Percentiles rank a stretch among this genome's conserved stretches.
Conservation (phyloP, 2,329 filamentous ascomycete species). For the Neofusicoccum umdonicola region DNA sequence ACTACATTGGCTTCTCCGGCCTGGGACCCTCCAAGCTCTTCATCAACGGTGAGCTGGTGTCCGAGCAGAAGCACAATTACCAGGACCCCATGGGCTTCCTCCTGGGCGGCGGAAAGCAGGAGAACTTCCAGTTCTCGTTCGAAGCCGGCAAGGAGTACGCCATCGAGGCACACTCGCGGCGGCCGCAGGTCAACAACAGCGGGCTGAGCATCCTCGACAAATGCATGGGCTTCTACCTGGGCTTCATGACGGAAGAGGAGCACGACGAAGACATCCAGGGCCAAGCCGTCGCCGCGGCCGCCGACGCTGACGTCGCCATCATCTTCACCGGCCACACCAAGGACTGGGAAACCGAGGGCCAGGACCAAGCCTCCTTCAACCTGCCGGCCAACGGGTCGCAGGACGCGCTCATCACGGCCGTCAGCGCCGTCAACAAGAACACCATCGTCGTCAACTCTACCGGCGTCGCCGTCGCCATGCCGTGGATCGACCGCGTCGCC, state of each 20-base stretch:
- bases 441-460: conserved; percentile 73
- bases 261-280: conserved; percentile 56
- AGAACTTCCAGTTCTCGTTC: conserved; percentile 59
- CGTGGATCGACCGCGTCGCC: conserved; percentile 65
- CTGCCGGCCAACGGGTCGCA: conserved; percentile 56
- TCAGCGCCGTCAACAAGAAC: conserved; percentile 64
- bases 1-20: conserved; percentile 66
- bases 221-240: conserved; percentile 66
- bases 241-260: conserved; percentile 60
- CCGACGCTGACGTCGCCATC: conserved; percentile 71
- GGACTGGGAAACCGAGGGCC: conserved; percentile 73
- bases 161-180: conserved; percentile 59
- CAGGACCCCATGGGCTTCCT: conserved; percentile 59
- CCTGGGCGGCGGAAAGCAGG: conserved; percentile 4
- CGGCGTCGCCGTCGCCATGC: conserved; percentile 69
- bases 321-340: conserved; percentile 74
- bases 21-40: conserved; percentile 64
- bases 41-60: conserved; percentile 57
- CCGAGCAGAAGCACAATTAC: conserved; percentile 56
- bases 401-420: conserved; percentile 62
- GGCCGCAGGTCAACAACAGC: conserved; percentile 63
- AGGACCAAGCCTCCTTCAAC: conserved; percentile 62
- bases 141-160: conserved; percentile 62
- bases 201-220: conserved; percentile 64
- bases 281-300: conserved; percentile 65